A percentile compares a stretch with the other conserved stretches of the same genome.
These are phyloP conservation scores for Pichia sp. DNA, from an alignment of 1,139 yeast genomes.

Conservation along the genomic window DNA sequence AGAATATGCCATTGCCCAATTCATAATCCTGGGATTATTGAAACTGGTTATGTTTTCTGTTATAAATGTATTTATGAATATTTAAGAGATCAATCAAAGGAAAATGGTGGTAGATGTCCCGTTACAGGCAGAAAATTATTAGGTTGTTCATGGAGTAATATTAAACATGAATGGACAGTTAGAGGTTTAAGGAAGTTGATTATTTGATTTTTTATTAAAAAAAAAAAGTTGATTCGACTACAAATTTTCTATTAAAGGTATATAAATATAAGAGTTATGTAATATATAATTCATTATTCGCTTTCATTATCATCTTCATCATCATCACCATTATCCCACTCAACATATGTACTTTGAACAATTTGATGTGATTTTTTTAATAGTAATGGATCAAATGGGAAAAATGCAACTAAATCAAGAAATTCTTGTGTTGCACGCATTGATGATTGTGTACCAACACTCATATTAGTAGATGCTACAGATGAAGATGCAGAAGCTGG, in stretches of 20 bases:
- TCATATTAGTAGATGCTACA: neutral
- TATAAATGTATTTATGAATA: constrained; percentile 77
- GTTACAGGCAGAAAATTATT: constrained; percentile 67
- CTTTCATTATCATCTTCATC: constrained; percentile 32
- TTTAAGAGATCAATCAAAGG: constrained; percentile 39
- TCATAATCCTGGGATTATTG: constrained; percentile 78
- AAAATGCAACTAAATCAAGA: constrained; percentile 82
- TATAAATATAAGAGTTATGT: neutral
- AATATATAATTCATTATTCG: neutral
- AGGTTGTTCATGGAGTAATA: constrained; percentile 62
- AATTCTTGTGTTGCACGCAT: constrained; percentile 54
- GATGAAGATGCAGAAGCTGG: constrained; percentile 7
- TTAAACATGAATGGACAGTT: constrained; percentile 60
- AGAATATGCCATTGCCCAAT: constrained; percentile 66
- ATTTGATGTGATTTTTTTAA: constrained; percentile 56
- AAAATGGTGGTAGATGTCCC: constrained; percentile 77
- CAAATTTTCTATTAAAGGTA: constrained; percentile 1
- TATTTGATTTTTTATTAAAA: constrained; percentile 20
- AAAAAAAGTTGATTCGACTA: no score
- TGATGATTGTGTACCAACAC: constrained; percentile 13
- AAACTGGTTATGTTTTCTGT: constrained; percentile 88
- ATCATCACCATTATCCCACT: constrained; percentile 59
- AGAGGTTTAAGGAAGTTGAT: constrained; percentile 70
- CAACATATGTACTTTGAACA: constrained; percentile 56
- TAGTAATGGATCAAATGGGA: constrained; percentile 91